Evolutionary conservation across 371 early-diverging fungal species (phyloP).

Genomic region (Mucor indicus): DNA sequence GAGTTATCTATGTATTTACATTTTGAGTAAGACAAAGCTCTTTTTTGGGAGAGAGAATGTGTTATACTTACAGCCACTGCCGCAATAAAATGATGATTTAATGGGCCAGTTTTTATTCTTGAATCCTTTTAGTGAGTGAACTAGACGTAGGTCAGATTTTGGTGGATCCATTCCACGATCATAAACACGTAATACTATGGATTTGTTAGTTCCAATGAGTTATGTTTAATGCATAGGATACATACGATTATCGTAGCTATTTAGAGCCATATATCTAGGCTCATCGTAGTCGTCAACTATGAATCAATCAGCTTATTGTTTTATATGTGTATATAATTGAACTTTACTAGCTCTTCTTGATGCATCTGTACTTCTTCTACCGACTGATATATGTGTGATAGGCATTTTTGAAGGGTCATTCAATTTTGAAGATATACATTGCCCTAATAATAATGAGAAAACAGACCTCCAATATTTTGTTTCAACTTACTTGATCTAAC

Average conservation of each 20-base stretch:
- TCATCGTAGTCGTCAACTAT: slow-evolving; percentile 69
- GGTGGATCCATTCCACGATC: slow-evolving; percentile 81
- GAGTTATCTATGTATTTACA: slow-evolving; percentile 42
- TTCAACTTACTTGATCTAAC: slow-evolving; percentile 61
- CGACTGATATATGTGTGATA: slow-evolving; percentile 75
- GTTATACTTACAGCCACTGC: slow-evolving; percentile 62
- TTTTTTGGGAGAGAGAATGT: background rate
- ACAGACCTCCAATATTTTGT: background rate
- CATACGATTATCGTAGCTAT: slow-evolving; percentile 86
- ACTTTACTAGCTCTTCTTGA: slow-evolving; percentile 43
- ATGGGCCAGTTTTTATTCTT: slow-evolving; percentile 92
- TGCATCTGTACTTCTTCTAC: slow-evolving; percentile 47
- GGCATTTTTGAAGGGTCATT: slow-evolving; percentile 74
- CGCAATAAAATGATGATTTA: slow-evolving; percentile 74
- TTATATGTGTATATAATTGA: background rate
- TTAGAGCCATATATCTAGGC: slow-evolving; percentile 78
- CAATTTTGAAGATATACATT: slow-evolving; percentile 53
- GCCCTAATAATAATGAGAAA: slow-evolving; percentile 19
- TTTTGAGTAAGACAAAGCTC: too few relatives aligned
- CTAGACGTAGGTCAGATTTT: slow-evolving; percentile 56
- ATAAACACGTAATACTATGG: slow-evolving; percentile 76
- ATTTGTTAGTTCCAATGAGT: background rate
- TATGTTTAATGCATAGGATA: background rate
- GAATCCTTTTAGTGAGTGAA: slow-evolving; percentile 78
- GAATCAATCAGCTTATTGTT: background rate